Conservation (phyloP, 1,139 yeast species). For the Dujonia santamariae region DNA sequence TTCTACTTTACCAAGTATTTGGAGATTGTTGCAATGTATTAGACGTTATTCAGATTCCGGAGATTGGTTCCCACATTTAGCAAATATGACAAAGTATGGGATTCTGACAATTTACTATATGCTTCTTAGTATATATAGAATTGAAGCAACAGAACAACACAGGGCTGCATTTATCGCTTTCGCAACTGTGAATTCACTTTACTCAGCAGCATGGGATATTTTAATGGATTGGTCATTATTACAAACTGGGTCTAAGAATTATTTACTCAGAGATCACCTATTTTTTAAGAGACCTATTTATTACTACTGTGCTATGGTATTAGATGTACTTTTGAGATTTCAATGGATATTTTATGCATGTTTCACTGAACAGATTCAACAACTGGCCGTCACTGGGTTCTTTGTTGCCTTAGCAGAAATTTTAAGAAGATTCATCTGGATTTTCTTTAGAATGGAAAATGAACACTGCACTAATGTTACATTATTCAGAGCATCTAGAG, state of each 20-base stretch:
- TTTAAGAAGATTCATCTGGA: conserved; percentile 81
- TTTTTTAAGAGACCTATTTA: conserved; percentile 53
- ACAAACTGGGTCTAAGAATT: conserved; percentile 59
- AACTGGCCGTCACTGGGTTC: conserved; percentile 88
- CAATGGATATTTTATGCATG: conserved; percentile 86
- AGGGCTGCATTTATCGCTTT: conserved; percentile 65
- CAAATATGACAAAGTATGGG: conserved; percentile 80
- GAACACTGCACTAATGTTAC: conserved; percentile 91
- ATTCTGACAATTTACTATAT: conserved; percentile 67
- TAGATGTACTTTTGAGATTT: conserved; percentile 73
- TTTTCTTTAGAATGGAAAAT: conserved; percentile 88
- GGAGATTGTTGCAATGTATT: conserved; percentile 88
- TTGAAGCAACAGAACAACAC: conserved; percentile 41
- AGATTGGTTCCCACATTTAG: conserved; percentile 94
- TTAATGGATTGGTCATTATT: conserved; percentile 94
- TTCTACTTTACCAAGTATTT: conserved; percentile 78
- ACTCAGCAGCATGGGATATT: conserved; percentile 80
- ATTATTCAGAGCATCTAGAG: conserved; percentile 81
- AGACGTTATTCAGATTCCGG: conserved; percentile 92
- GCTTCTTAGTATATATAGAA: conserved; percentile 77
- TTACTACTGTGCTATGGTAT: conserved; percentile 73
- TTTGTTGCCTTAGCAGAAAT: conserved; percentile 80
- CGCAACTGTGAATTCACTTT: conserved; percentile 71
- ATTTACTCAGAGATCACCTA: conserved; percentile 67
- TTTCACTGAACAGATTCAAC: conserved; percentile 74